Percentiles rank a stretch among this genome's conserved stretches.
Conservation (phyloP, 169 alveolate species). For the Eimeria necatrix region DNA sequence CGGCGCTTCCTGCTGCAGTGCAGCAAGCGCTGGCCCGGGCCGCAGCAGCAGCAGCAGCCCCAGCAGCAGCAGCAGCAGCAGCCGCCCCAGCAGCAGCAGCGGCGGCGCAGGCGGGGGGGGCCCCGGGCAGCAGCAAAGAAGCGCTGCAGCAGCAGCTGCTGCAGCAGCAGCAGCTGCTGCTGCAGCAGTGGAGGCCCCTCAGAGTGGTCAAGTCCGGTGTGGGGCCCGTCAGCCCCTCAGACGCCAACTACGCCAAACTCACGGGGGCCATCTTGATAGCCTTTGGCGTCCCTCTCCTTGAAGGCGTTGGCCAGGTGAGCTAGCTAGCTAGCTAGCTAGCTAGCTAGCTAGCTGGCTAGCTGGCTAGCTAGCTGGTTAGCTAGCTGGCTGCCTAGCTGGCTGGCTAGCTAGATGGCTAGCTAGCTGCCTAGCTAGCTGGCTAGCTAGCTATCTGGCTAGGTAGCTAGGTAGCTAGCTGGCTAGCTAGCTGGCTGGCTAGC, state of each 20-base stretch:
- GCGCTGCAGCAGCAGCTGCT: not conserved
- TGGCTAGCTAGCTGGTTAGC: not conserved
- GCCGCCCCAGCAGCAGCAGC: not conserved
- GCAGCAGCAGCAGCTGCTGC: not conserved
- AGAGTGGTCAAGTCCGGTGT: conserved; percentile 58
- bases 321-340: not conserved
- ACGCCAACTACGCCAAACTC: conserved; percentile 38
- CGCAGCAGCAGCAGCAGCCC: not conserved
- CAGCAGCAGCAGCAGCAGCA: not conserved
- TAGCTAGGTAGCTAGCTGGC: too few relatives aligned
- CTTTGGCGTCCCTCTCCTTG: conserved; percentile 51
- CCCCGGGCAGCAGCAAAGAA: not conserved
- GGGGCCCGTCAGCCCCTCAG: conserved; percentile 65
- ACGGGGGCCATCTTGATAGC: conserved; percentile 43
- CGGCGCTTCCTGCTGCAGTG: not conserved
- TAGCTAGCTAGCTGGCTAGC: not conserved
- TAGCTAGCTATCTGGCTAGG: not conserved
- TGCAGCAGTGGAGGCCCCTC: conserved; percentile 55
- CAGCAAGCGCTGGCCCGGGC: not conserved
- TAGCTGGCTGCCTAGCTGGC: not conserved
- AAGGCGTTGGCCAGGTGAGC: conserved; percentile 56
- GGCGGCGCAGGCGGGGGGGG: not conserved
- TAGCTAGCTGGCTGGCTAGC: not conserved
- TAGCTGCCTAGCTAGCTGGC: not conserved
- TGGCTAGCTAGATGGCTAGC: too few relatives aligned